Evolutionary conservation across 78 protist species (phyloP).

Genomic region (slime mould (Dictyostelium discoideum)): dicty_2.7 NC_007091.3:2883001-2883500

Average conservation of each 20-base stretch:
- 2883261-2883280: too few species aligned
- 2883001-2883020: too few species aligned
- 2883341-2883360: constrained; percentile 81
- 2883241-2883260: constrained; percentile 74
- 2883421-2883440: constrained; percentile 72
- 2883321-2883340: constrained; percentile 52
- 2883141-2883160: constrained; percentile 94
- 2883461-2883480: constrained; percentile 81
- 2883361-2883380: constrained; percentile 93
- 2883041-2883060: too few species aligned
- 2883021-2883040: too few species aligned
- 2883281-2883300: too few species aligned
- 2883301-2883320: too few species aligned
- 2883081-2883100: not conserved
- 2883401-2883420: constrained; percentile 92
- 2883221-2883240: constrained; percentile 26
- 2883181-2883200: constrained; percentile 90
- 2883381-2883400: constrained; percentile 81
- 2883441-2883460: constrained; percentile 84
- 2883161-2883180: constrained; percentile 92
- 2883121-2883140: constrained; percentile 87
- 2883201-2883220: constrained; percentile 46
- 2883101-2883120: constrained; percentile 94
- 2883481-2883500: constrained; percentile 92
- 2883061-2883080: too few species aligned